These are phyloP conservation scores for Aurifilum marmelostoma DNA, from an alignment of 2,329 filamentous ascomycete genomes.

Conservation along the genomic window DNA sequence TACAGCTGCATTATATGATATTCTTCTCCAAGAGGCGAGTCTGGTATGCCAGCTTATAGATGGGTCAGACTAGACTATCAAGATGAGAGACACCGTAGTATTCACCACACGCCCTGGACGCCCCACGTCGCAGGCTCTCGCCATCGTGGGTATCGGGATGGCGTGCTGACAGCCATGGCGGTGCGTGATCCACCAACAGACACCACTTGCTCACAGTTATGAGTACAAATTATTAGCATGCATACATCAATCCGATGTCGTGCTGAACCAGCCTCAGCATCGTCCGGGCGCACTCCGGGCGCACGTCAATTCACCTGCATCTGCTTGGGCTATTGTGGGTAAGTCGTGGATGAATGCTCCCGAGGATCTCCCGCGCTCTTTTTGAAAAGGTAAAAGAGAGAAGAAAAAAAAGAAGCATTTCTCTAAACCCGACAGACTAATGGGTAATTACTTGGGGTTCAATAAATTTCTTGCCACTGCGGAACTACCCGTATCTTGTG, in stretches of 20 bases:
- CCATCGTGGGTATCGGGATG: slow-evolving; percentile 9
- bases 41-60: not conserved
- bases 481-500: not conserved
- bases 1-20: slow-evolving; percentile 15
- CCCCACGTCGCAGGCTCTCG: slow-evolving; percentile 4
- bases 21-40: not conserved
- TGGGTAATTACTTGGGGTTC: not conserved
- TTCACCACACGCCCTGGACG: slow-evolving; percentile 1
- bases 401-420: not conserved
- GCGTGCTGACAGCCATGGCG: slow-evolving; percentile 16
- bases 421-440: not conserved
- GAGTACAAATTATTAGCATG: not conserved
- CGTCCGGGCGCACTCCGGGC: too few relatives aligned
- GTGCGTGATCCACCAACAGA: slow-evolving; percentile 2
- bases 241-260: not conserved
- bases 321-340: not conserved
- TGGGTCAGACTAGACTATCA: not conserved
- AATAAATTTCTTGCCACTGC: not conserved
- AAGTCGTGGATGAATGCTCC: not conserved
- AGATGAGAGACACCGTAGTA: not conserved
- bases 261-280: not conserved
- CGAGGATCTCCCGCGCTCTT: not conserved
- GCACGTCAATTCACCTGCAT: not conserved
- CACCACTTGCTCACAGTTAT: not conserved
- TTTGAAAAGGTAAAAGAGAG: too few relatives aligned